Percentiles rank a stretch among this genome's conserved stretches.
phyloP scores from a whole-genome alignment of 2,329 filamentous ascomycete species.

The Albophoma yamanashiensis region DNA sequence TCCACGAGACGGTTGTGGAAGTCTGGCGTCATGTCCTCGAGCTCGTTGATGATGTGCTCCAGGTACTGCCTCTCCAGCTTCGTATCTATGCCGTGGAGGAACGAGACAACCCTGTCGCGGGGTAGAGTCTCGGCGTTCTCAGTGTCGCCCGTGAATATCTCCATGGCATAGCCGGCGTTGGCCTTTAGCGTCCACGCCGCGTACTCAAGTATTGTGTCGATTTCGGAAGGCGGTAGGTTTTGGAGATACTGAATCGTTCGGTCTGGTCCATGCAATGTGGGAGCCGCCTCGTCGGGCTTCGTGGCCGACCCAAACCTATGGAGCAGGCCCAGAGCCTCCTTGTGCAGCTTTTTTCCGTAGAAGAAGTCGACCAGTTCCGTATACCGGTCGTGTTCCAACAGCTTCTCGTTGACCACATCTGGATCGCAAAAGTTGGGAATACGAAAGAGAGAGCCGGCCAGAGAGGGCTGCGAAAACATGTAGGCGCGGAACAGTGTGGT shows the following conservation, averaged over 20 bases:
- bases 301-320: slow-evolving; percentile 63
- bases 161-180: slow-evolving; percentile 71
- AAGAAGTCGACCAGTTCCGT: slow-evolving; percentile 96
- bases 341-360: slow-evolving; percentile 87
- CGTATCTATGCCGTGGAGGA: slow-evolving; percentile 58
- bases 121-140: slow-evolving; percentile 90
- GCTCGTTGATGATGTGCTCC: slow-evolving; percentile 81
- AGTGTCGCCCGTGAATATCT: slow-evolving; percentile 85
- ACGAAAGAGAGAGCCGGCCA: slow-evolving; percentile 84
- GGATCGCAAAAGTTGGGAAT: slow-evolving; percentile 97
- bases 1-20: slow-evolving; percentile 80
- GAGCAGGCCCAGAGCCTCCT: slow-evolving; percentile 73
- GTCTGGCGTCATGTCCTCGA: slow-evolving; percentile 73
- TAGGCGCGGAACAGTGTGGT: slow-evolving; percentile 90
- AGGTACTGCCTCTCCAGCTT: slow-evolving; percentile 71
- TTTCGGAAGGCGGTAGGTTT: slow-evolving; percentile 72
- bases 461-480: slow-evolving; percentile 79
- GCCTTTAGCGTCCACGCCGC: slow-evolving; percentile 74
- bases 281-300: slow-evolving; percentile 37
- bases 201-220: slow-evolving; percentile 86
- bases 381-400: slow-evolving; percentile 81
- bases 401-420: slow-evolving; percentile 83
- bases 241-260: slow-evolving; percentile 87
- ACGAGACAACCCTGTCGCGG: slow-evolving; percentile 62
- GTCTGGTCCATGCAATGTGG: slow-evolving; percentile 63